Conservation (phyloP, 345 rosid species). For the Erucastrum elatum region DNA sequence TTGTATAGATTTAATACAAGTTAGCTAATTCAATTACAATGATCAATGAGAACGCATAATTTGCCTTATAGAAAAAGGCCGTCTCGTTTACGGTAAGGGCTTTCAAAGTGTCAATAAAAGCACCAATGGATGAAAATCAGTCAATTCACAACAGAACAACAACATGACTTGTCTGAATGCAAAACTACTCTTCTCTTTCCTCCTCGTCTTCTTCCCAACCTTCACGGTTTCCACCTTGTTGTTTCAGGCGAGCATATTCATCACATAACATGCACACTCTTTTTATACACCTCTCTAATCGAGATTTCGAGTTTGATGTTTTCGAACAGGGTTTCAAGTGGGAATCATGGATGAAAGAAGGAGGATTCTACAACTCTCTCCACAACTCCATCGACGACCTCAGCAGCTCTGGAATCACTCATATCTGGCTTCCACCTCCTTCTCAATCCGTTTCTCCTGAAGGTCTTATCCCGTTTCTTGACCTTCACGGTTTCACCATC, state of each 20-base stretch:
- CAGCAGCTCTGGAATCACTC: slow-evolving; percentile 69
- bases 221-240: slow-evolving; percentile 48
- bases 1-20: neutral
- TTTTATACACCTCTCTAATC: neutral
- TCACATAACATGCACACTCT: neutral
- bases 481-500: no score
- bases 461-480: slow-evolving; percentile 40
- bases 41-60: neutral
- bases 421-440: slow-evolving; percentile 94
- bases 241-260: slow-evolving; percentile 53
- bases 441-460: slow-evolving; percentile 69
- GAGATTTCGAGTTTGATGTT: neutral
- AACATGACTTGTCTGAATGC: neutral
- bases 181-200: neutral
- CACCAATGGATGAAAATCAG: neutral
- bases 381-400: slow-evolving; percentile 57
- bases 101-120: neutral
- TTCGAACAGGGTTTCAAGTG: slow-evolving; percentile 74
- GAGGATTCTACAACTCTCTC: slow-evolving; percentile 82
- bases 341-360: slow-evolving; percentile 69
- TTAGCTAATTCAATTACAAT: neutral
- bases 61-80: neutral
- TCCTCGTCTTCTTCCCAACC: slow-evolving; percentile 37
- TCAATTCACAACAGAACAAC: neutral
- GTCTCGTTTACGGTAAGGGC: neutral